Evolutionary conservation across 768 basidiomycete genomes (phyloP), one percentile per base, ranked within the genome.

Genomic region (Tulasnella sp.): DNA sequence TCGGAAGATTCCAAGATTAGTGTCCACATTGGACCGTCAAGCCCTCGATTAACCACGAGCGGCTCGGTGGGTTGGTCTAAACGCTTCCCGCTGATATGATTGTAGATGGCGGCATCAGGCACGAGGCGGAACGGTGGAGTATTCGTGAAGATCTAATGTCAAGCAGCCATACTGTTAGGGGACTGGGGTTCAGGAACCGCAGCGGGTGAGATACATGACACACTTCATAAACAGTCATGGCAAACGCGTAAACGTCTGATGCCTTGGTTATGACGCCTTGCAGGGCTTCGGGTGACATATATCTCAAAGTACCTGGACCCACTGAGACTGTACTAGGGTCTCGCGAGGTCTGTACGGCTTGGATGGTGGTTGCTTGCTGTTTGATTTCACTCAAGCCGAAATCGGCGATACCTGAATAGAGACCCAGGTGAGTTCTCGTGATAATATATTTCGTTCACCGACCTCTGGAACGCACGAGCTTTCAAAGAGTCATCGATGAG

Each of bases 371-470:
- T 5, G 24, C 25, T 4, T n/a, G 29, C 4, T 34, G n/a, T 12
- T 27, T 52, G 50, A 52, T 38, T 34, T 52, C n/a, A 22, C 50
- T 52, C 5, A 52, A 22, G n/a, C 50, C 50, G 25, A 52, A 52
- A 29, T 52, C 50, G 30, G 50, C 34, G 24, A 52, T 52, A 52
- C 50, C 50, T 52, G 34, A n/a, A n/a, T n/a, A n/a, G n/a, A n/a
- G n/a, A n/a, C n/a, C n/a, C n/a, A n/a, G n/a, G n/a, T n/a, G n/a
- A n/a, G n/a, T n/a, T n/a, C n/a, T n/a, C n/a, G n/a, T n/a, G n/a
- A n/a, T n/a, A n/a, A n/a, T n/a, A n/a, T n/a, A n/a, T n/a, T n/a
- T n/a, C n/a, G n/a, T n/a, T n/a, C n/a, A n/a, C n/a, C n/a, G n/a
- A n/a, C n/a, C n/a, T 43, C 10, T 43, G 19, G 25, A 27, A 48